Conservation (phyloP, 2,329 filamentous ascomycete species). For the Mycocentrospora acerina region DNA sequence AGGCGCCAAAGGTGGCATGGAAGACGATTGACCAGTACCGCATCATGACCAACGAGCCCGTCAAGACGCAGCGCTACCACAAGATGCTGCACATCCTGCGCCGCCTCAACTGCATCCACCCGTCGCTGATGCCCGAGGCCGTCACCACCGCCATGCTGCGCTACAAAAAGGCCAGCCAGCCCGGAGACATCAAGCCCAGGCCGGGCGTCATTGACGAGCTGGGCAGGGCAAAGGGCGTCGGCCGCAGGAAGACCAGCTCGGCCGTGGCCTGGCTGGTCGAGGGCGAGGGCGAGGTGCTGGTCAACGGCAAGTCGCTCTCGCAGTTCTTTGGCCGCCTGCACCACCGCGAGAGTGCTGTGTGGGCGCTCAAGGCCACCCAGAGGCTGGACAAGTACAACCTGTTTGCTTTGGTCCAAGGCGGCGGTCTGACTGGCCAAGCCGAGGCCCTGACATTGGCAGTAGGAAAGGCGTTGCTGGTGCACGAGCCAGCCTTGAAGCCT, state of each 20-base stretch:
- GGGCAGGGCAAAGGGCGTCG: constrained; percentile 77
- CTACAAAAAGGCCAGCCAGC: constrained; percentile 76
- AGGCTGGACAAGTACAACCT: constrained; percentile 96
- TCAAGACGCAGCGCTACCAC: constrained; percentile 70
- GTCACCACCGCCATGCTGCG: constrained; percentile 64
- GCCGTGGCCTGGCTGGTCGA: constrained; percentile 89
- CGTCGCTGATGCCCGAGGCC: constrained; percentile 69
- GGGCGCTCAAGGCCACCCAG: constrained; percentile 81
- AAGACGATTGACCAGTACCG: constrained; percentile 76
- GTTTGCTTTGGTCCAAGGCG: constrained; percentile 81
- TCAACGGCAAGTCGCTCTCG: constrained; percentile 86
- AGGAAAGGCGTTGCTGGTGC: constrained; percentile 81
- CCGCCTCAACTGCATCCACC: constrained; percentile 82
- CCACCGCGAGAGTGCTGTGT: constrained; percentile 90
- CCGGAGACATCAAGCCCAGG: constrained; percentile 64
- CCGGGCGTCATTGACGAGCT: constrained; percentile 70
- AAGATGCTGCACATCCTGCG: constrained; percentile 74
- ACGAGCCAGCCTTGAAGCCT: constrained; percentile 90
- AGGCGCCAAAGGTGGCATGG: constrained; percentile 78
- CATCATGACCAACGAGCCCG: constrained; percentile 48
- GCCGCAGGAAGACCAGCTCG: constrained; percentile 82
- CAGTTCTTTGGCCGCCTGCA: constrained; percentile 85
- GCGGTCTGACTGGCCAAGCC: constrained; percentile 91
- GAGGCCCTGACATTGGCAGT: constrained; percentile 91
- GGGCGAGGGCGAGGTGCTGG: constrained; percentile 82